Conservation (phyloP, 139 green algal genomes). For the Micromonas commoda region DNA sequence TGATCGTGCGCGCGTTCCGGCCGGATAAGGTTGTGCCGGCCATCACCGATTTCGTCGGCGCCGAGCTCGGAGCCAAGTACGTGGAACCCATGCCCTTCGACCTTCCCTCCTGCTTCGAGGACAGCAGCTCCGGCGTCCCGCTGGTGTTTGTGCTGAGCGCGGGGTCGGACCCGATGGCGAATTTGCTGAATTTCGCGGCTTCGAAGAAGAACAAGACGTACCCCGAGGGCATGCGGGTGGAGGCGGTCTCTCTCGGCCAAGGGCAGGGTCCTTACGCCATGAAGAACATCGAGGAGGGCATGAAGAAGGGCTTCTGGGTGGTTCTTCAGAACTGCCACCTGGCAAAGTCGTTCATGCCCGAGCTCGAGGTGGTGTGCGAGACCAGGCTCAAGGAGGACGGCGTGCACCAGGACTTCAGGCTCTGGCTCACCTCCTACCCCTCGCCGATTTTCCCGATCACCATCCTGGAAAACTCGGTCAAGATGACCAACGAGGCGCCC, state of each 20-base stretch:
- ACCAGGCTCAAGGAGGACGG: conserved; percentile 44
- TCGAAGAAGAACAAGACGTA: conserved; percentile 53
- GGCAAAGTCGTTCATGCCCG: conserved; percentile 76
- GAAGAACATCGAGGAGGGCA: conserved; percentile 66
- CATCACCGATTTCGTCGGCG: conserved; percentile 61
- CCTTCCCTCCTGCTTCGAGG: conserved; percentile 61
- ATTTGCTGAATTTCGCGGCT: conserved; percentile 63
- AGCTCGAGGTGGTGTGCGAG: conserved; percentile 75
- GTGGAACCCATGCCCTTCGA: conserved; percentile 75
- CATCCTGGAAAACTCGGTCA: conserved; percentile 72
- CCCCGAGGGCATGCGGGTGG: no score
- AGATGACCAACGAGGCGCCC: conserved; percentile 85
- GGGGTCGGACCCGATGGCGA: conserved; percentile 71
- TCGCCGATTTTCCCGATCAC: conserved; percentile 68
- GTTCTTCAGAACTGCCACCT: conserved; percentile 87
- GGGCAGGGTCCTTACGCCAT: conserved; percentile 62
- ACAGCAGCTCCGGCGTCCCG: conserved; percentile 52
- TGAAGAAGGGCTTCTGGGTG: conserved; percentile 68
- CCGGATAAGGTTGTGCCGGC: conserved; percentile 70
- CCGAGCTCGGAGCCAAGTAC: conserved; percentile 68
- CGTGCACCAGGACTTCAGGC: conserved; percentile 65
- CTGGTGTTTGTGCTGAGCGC: conserved; percentile 77
- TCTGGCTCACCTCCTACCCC: conserved; percentile 75
- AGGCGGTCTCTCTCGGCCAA: conserved; percentile 68
- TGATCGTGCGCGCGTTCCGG: conserved; percentile 44